Conservation (phyloP, 176 grass and related monocot species). For the Lolium multiflorum region DNA sequence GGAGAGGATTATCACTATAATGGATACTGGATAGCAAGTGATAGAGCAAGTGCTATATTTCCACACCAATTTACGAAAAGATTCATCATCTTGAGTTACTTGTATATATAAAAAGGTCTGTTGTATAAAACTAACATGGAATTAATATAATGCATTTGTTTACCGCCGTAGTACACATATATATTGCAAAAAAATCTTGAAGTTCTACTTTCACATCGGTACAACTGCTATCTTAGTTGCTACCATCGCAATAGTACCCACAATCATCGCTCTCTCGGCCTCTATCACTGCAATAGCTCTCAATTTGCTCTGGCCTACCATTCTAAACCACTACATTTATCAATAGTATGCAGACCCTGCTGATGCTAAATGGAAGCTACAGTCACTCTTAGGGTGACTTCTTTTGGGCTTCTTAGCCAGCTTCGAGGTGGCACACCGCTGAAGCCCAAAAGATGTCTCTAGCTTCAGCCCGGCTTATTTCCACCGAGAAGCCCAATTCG, state of each 20-base stretch:
- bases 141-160: neutral
- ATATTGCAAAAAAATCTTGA: neutral
- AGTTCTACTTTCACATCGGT: neutral
- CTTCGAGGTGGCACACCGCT: too few species aligned
- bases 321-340: neutral
- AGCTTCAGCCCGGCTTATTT: too few species aligned
- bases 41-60: neutral
- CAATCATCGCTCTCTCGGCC: neutral
- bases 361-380: neutral
- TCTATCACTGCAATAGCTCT: neutral
- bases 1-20: neutral
- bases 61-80: neutral
- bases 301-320: neutral
- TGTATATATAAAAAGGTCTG: neutral
- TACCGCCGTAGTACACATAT: neutral
- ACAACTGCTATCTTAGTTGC: neutral
- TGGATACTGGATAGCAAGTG: neutral
- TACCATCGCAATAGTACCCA: neutral
- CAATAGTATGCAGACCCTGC: neutral
- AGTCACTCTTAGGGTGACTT: neutral
- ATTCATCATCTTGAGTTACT: conserved; percentile 1
- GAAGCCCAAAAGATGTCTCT: too few species aligned
- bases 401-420: too few species aligned
- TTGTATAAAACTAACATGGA: neutral
- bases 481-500: too few species aligned